Evolutionary conservation across 2,329 filamentous ascomycete genomes (phyloP).

Genomic region (Venturia asperata): DNA sequence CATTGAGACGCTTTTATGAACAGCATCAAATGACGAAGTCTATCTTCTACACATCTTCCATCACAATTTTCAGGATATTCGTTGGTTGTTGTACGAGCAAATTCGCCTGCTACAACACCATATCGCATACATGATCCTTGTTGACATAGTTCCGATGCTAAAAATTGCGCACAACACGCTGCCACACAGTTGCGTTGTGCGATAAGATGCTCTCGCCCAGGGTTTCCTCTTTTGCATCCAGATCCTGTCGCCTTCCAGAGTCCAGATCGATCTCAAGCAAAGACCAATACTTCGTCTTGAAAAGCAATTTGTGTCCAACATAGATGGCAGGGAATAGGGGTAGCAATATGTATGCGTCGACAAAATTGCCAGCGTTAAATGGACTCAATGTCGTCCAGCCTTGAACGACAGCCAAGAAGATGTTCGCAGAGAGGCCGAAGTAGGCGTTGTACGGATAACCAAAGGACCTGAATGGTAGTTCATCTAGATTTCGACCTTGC

Average conservation of each 20-base stretch:
- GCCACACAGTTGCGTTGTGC: background rate
- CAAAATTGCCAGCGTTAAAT: constrained; percentile 45
- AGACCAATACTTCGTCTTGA: constrained; percentile 32
- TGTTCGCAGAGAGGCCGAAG: constrained; percentile 41
- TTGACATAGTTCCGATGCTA: background rate
- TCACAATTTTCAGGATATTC: too few species aligned
- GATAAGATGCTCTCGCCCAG: background rate
- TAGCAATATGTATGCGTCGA: constrained; percentile 50
- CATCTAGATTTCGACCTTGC: constrained; percentile 49
- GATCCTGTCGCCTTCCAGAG: constrained; percentile 34
- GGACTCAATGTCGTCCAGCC: constrained; percentile 49
- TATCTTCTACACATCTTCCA: too few species aligned
- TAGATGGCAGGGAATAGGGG: constrained; percentile 44
- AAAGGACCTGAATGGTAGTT: constrained; percentile 43
- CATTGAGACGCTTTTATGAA: too few species aligned
- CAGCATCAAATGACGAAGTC: too few species aligned
- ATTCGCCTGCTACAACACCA: too few species aligned
- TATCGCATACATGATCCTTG: too few species aligned
- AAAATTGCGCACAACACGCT: background rate
- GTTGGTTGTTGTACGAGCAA: too few species aligned
- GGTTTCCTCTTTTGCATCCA: constrained; percentile 26
- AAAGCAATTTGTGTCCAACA: constrained; percentile 41
- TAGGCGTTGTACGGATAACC: constrained; percentile 48
- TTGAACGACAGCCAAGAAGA: constrained; percentile 46
- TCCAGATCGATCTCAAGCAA: constrained; percentile 37